These are phyloP conservation scores for Petasospora fabianii DNA, from an alignment of 1,139 yeast genomes.

Conservation along the genomic window DNA sequence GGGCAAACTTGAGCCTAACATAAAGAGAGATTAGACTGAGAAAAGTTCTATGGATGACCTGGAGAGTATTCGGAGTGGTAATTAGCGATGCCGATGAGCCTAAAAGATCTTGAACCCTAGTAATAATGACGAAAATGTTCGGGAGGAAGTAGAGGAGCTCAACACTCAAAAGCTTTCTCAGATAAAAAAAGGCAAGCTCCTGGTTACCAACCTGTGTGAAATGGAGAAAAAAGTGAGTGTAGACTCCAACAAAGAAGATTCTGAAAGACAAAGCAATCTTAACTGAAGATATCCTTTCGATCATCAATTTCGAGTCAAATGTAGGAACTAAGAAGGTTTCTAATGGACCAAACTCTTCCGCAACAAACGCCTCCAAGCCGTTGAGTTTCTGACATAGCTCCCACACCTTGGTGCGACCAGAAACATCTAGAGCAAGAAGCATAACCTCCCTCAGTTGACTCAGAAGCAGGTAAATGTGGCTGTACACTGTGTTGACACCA, in stretches of 20 bases:
- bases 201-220: constrained; percentile 1
- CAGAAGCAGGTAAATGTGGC: neutral
- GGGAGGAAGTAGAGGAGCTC: constrained; percentile 8
- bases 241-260: constrained; percentile 5
- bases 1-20: constrained; percentile 9
- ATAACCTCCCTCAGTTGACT: constrained; percentile 1
- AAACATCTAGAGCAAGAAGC: constrained; percentile 3
- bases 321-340: neutral
- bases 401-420: constrained; percentile 4
- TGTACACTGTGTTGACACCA: neutral
- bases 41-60: constrained; percentile 8
- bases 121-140: constrained; percentile 4
- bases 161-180: constrained; percentile 5
- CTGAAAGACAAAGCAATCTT: constrained; percentile 5
- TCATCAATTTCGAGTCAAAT: neutral
- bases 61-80: constrained; percentile 5
- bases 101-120: constrained; percentile 2
- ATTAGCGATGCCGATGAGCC: constrained; percentile 4
- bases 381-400: constrained; percentile 6
- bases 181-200: constrained; percentile 8
- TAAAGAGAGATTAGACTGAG: constrained; percentile 5
- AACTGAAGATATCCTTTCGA: neutral
- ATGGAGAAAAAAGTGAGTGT: constrained; percentile 8
- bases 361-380: constrained; percentile 1
- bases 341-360: neutral